Evolutionary conservation across 306 rosid genomes (phyloP), one percentile per base, ranked within the genome.

Genomic region (Oxytropis ochrocephala): DNA sequence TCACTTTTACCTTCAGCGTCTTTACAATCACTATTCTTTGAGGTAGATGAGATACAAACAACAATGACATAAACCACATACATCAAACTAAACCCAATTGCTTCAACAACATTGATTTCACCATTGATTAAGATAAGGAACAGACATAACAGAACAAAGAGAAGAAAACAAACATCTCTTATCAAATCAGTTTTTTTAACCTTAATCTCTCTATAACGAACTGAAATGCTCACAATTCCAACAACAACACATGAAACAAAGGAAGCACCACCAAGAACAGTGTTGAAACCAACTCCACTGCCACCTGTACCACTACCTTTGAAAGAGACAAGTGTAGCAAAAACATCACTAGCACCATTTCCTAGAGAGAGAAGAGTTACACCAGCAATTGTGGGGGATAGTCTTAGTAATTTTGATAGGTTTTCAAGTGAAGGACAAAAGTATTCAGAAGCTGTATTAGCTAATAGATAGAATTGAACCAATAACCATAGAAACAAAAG

Each of bases 281-380:
- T 69, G 64, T 84, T 75, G 9, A 84, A 74, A 13, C 84, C 88
- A 79, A 84, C 24, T 8, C 11, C 76, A 4, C 65, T 19, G 12
- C 11, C 76, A 4, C 65, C 21, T 44, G 86, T 84, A 14, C 69
- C 84, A 9, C 52, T 79, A 4, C 88, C 79, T 1, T 39, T 76
- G 79, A 84, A 69, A 4, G 88, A 84, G 35, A 75, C 86, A 61
- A 84, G 38, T 7, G 80, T 81, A 5, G 88, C 55, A 46, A 84
- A 84, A 58, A 84, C 79, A 67, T 84, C 88, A 73, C 27, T 32
- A 12, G 86, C 86, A 68, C 88, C 88, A 69, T 81, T 84, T 6
- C 86, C 88, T 46, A 81, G 86, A 54, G 88, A 78, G 42, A 84
- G 84, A 63, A 84, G 88, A 13, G 88, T 81, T n/a, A 81, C 88